These are phyloP conservation scores for Cronartium quercuum DNA, from an alignment of 1,284 basidiomycete species.

Conservation along the genomic window DNA sequence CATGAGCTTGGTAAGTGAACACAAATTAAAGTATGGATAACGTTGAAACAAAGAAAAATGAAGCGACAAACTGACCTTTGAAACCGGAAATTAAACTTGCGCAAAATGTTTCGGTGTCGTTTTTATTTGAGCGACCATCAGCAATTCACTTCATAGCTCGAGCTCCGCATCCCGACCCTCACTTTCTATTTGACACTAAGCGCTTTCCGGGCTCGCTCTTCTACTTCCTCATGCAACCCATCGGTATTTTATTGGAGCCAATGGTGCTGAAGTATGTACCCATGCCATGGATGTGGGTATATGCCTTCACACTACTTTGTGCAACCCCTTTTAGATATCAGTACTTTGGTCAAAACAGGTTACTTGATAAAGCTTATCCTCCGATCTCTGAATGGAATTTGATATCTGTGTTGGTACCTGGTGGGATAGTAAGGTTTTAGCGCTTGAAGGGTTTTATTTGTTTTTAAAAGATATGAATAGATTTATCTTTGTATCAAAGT, in stretches of 20 bases:
- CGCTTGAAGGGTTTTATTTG: background rate
- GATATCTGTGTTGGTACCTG: constrained; percentile 7
- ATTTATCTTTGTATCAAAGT: too few species aligned
- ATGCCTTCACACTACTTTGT: constrained; percentile 3
- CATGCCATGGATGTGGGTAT: background rate
- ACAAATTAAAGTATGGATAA: too few species aligned
- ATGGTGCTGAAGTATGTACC: constrained; percentile 7
- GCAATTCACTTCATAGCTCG: constrained; percentile 19
- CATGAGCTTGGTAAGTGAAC: constrained; percentile 17
- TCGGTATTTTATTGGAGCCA: constrained; percentile 14
- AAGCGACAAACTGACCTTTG: too few species aligned
- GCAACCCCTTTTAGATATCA: constrained; percentile 9
- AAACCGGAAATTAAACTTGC: too few species aligned
- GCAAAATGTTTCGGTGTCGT: too few species aligned
- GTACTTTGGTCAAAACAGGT: background rate
- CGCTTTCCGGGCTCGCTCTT: constrained; percentile 10
- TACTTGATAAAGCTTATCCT: constrained; percentile 7
- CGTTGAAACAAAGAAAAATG: too few species aligned
- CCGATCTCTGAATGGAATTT: background rate
- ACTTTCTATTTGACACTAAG: background rate
- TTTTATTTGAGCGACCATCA: too few species aligned
- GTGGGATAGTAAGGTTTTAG: background rate
- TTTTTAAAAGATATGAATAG: too few species aligned
- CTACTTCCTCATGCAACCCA: constrained; percentile 15
- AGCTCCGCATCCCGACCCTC: constrained; percentile 13